Percentiles rank a stretch among this genome's conserved stretches.
phyloP scores from a whole-genome alignment of 2,329 filamentous ascomycete species.

The Fonsecaea monophora region DNA sequence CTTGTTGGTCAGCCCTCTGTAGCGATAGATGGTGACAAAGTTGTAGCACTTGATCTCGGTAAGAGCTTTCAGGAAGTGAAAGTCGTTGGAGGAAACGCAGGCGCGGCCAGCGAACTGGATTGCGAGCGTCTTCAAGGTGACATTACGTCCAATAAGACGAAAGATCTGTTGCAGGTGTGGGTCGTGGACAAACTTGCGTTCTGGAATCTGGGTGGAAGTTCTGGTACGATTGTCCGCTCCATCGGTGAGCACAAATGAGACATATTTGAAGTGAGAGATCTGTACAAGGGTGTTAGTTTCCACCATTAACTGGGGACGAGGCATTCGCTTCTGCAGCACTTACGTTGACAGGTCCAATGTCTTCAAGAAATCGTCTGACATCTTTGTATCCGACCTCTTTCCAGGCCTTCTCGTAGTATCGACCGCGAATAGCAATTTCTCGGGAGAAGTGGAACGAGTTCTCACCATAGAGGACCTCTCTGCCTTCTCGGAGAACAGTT shows the following conservation, averaged over 20 bases:
- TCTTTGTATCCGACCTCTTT: conserved; percentile 58
- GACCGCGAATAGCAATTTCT: conserved; percentile 45
- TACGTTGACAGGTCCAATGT: conserved; percentile 56
- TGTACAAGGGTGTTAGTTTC: not conserved
- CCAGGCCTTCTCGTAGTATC: conserved; percentile 51
- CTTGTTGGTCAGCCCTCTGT: not conserved
- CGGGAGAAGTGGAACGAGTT: conserved; percentile 56
- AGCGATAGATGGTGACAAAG: conserved; percentile 41
- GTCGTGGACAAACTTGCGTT: conserved; percentile 57
- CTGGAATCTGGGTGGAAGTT: conserved; percentile 37
- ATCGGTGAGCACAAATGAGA: conserved; percentile 56
- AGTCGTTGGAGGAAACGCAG: conserved; percentile 41
- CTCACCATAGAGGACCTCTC: conserved; percentile 58
- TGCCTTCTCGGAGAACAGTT: conserved; percentile 54
- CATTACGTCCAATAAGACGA: conserved; percentile 50
- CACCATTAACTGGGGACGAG: not conserved
- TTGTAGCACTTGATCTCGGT: conserved; percentile 54
- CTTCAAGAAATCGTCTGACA: conserved; percentile 53
- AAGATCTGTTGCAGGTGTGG: conserved; percentile 55
- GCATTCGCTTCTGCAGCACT: not conserved
- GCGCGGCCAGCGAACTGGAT: conserved; percentile 54
- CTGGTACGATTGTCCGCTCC: conserved; percentile 46
- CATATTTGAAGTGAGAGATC: conserved; percentile 52
- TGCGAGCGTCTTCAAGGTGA: conserved; percentile 51
- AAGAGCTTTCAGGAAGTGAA: conserved; percentile 54